These are phyloP conservation scores for Lentithecium fluviatile DNA, from an alignment of 495 filamentous ascomycete species.

Conservation along the genomic window DNA sequence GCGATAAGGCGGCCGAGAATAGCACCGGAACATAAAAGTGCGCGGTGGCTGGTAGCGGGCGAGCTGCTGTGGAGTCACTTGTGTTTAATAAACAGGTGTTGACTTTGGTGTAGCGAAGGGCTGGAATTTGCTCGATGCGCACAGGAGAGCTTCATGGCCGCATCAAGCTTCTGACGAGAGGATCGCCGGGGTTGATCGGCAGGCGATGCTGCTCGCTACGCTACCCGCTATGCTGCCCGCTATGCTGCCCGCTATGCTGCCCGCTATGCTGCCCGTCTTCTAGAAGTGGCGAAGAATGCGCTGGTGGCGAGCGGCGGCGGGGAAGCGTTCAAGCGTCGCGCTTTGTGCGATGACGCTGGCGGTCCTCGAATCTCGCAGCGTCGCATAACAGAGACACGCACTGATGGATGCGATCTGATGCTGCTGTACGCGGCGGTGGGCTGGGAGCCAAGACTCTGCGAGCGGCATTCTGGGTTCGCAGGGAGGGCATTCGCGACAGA, in stretches of 20 bases:
- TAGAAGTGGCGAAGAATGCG: background rate
- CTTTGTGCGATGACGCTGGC: background rate
- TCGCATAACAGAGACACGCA: background rate
- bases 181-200: background rate
- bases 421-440: background rate
- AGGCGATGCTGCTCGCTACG: too few relatives aligned
- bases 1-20: conserved; percentile 14
- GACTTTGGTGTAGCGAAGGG: too few relatives aligned
- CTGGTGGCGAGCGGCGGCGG: conserved; percentile 1
- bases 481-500: background rate
- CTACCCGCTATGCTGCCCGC: too few relatives aligned
- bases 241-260: too few relatives aligned
- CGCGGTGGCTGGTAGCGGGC: conserved; percentile 8
- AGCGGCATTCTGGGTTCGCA: conserved; percentile 5
- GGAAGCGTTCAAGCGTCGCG: background rate
- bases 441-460: conserved; percentile 12
- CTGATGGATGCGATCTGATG: background rate
- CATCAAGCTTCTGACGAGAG: too few relatives aligned
- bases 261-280: background rate
- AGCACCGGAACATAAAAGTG: conserved; percentile 6
- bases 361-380: background rate
- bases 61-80: background rate
- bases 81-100: too few relatives aligned
- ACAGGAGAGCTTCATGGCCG: too few relatives aligned
- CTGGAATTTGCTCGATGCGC: too few relatives aligned